Evolutionary conservation across 129 eudicot species (phyloP), one percentile per base, ranked within the genome.

Genomic region (Chrysanthemum seticuspe): DNA sequence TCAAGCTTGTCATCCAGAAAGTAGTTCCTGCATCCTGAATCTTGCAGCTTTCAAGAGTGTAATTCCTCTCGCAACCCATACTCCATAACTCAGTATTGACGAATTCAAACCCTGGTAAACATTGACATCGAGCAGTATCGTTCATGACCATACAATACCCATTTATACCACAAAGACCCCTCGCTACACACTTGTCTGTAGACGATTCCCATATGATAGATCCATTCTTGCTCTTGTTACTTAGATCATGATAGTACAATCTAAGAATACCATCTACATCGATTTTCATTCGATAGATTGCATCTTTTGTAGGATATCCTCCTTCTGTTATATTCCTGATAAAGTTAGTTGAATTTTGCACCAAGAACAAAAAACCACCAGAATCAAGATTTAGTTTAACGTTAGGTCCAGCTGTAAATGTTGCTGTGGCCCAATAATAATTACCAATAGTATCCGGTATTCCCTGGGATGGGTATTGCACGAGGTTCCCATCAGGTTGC

Each of bases 401-500:
- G 7, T 77, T 79, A 2, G 62, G 56, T 11, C 81, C 76, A 0
- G 0, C 1, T 27, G 64, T 70, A 6, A 0, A 0, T 0, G 85
- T 81, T 40, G 1, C 13, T 16, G 77, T 3, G 12, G 61, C 51
- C 68, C 72, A 85, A 49, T 79, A 82, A 55, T 78, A 16, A 27
- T 11, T 2, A 19, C 9, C 18, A 3, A 13, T n/a, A 4, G 8
- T 7, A 27, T 62, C 51, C 1, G 69, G 21, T 45, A 59, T 9
- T 2, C 51, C 63, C 3, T 59, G 16, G 29, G 49, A 59, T 10
- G 92, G 89, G 27, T 82, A 82, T 51, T 27, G 66, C 23, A 82
- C 87, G 9, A 87, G 92, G 73, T 84, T 14, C 3, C 89, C 88
- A 60, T 87, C 89, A 0, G 0, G 8, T 74, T 84, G 87, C 92